Evolutionary conservation across 1,284 basidiomycete genomes (phyloP).

Genomic region (Ganoderma sinense): DNA sequence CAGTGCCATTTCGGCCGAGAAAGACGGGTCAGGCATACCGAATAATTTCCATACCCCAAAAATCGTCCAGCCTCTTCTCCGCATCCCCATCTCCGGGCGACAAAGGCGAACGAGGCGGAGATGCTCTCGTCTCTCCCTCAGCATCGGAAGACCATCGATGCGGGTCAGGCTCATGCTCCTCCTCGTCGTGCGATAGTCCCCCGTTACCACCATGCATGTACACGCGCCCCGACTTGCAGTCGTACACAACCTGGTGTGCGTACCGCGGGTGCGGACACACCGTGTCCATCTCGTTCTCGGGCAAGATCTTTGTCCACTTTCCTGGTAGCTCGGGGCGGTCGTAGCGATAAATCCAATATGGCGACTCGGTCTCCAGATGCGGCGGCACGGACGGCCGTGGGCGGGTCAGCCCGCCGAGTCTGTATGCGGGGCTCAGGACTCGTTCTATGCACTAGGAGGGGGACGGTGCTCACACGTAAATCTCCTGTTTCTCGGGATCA

Average conservation of each 20-base stretch:
- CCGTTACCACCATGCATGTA: constrained; percentile 81
- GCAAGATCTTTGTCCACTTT: constrained; percentile 66
- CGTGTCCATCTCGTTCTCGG: constrained; percentile 33
- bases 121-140: constrained; percentile 14
- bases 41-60: constrained; percentile 75
- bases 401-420: constrained; percentile 67
- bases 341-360: constrained; percentile 74
- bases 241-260: constrained; percentile 81
- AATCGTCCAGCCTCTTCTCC: constrained; percentile 70
- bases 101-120: constrained; percentile 16
- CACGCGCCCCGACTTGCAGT: constrained; percentile 57
- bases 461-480: constrained; percentile 69
- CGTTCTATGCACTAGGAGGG: neutral
- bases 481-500: constrained; percentile 66
- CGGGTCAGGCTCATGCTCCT: constrained; percentile 18
- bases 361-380: constrained; percentile 54
- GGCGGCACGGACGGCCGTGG: constrained; percentile 48
- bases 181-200: constrained; percentile 41
- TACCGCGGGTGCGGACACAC: constrained; percentile 54
- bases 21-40: constrained; percentile 50
- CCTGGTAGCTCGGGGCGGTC: constrained; percentile 56
- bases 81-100: constrained; percentile 28
- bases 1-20: neutral
- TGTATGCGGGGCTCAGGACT: constrained; percentile 30
- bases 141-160: neutral